Conservation (phyloP, 1,284 basidiomycete genomes). For the Malassezia dermatis region DNA sequence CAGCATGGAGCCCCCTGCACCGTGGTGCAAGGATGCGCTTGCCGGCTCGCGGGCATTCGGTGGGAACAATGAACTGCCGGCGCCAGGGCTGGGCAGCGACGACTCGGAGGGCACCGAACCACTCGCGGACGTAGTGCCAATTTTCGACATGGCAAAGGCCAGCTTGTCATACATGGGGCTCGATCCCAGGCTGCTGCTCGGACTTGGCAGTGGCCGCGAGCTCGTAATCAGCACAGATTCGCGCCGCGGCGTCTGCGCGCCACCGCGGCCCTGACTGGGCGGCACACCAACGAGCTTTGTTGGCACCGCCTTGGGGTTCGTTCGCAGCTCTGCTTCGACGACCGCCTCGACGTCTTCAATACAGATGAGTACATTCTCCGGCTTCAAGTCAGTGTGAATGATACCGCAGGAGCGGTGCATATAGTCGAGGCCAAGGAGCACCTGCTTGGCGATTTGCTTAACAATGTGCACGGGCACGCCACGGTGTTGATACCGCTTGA, state of each 20-base stretch:
- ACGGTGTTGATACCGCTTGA: constrained; percentile 89
- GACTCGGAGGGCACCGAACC: neutral
- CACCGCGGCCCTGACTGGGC: constrained; percentile 85
- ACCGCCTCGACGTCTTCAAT: constrained; percentile 95
- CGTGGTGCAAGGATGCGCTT: neutral
- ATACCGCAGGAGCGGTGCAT: constrained; percentile 93
- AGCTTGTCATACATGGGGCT: constrained; percentile 78
- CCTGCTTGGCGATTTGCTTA: constrained; percentile 92
- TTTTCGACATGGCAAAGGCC: constrained; percentile 78
- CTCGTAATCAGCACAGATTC: constrained; percentile 83
- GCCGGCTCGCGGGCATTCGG: constrained; percentile 2
- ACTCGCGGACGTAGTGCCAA: constrained; percentile 23
- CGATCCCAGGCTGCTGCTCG: constrained; percentile 61
- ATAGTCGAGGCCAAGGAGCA: constrained; percentile 88
- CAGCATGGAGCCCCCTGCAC: constrained; percentile 37
- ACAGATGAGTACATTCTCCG: constrained; percentile 92
- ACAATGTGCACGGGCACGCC: constrained; percentile 89
- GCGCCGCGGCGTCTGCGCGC: constrained; percentile 86
- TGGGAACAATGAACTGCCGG: neutral
- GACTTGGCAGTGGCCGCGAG: constrained; percentile 78
- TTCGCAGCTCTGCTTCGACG: constrained; percentile 71
- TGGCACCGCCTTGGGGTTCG: constrained; percentile 56
- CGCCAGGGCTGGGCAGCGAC: neutral
- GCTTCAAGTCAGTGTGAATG: constrained; percentile 75
- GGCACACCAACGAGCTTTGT: constrained; percentile 84